Conservation (phyloP, 306 rosid species). For the Styphnolobium japonicum region DNA sequence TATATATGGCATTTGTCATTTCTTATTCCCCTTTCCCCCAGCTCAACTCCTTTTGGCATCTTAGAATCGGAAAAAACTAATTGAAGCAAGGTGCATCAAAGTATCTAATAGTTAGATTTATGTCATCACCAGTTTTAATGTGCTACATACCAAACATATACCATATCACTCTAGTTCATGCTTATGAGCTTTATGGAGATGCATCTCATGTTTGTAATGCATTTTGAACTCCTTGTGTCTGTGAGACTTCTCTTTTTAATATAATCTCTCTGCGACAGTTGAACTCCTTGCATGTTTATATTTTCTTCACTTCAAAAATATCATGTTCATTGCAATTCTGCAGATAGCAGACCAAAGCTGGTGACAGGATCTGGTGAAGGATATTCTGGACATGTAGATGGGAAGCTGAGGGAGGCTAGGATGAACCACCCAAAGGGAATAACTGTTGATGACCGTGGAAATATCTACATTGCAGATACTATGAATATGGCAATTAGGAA, state of each 20-base stretch:
- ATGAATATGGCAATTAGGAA: slow-evolving; percentile 89
- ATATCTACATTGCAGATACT: slow-evolving; percentile 86
- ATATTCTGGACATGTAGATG: slow-evolving; percentile 83
- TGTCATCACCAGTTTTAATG: no score
- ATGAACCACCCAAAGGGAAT: slow-evolving; percentile 90
- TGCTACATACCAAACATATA: no score
- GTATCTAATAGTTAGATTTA: not conserved
- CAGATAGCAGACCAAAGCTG: slow-evolving; percentile 87
- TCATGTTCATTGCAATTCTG: slow-evolving; percentile 33
- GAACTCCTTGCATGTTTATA: not conserved
- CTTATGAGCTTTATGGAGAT: slow-evolving; percentile 12
- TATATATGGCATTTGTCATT: not conserved
- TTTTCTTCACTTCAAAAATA: slow-evolving; percentile 11
- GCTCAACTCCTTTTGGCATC: not conserved
- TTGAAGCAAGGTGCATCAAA: not conserved
- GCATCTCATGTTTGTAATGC: not conserved
- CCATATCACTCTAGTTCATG: slow-evolving; percentile 1
- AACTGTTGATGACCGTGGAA: slow-evolving; percentile 89
- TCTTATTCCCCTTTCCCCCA: not conserved
- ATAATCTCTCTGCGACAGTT: not conserved
- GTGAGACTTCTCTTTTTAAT: not conserved
- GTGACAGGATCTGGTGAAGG: slow-evolving; percentile 89
- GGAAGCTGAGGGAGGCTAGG: slow-evolving; percentile 76
- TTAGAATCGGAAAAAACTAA: not conserved
- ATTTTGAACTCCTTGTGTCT: not conserved